Evolutionary conservation across 78 protist genomes (phyloP), one percentile per base, ranked within the genome.

Genomic region (Chrysochromulina tobinii): DNA sequence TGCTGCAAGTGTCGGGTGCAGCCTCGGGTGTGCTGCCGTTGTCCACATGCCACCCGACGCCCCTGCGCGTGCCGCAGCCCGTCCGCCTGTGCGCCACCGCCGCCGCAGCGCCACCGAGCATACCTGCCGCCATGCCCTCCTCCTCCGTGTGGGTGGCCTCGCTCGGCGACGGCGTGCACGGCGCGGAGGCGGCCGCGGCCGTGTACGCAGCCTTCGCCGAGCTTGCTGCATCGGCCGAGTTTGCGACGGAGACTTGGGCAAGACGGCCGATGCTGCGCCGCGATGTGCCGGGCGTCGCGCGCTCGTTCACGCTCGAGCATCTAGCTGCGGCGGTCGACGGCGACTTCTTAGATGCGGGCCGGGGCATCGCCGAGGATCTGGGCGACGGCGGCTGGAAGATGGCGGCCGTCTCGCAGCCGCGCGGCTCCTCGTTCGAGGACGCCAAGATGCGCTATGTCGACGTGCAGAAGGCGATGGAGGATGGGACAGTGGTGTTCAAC

Each of bases 401-500:
- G 79, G 79, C 79, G 55, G 50, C 79, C 2, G 79, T 69, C 79
- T 69, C 79, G 51, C 54, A 69, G 79, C 79, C 79, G 79, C 79
- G 79, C 14, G 79, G 79, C 79, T 11, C 79, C 25, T 69, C 79
- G 53, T 69, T 14, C 79, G 79, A 69, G 18, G 79, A 69, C 18
- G 79, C 79, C 14, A 69, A 69, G 51, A 5, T 69, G 79, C 79
- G 79, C n/a, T 69, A 69, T 51, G 8, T 27, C 51, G 79, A 69
- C 51, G 79, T 69, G 12, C 51, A 27, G 25, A 51, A 3, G 14
- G 38, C n/a, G 50, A 23, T 69, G 14, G 55, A 23, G 79, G n/a
- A 51, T 12, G 86, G 86, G 18, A 79, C 86, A 2, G 86, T 79
- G 2, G 86, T 79, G 48, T 54, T 79, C 86, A 79, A n/a, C 54